Evolutionary conservation across 1,284 basidiomycete genomes (phyloP), one percentile per base, ranked within the genome.

Genomic region (Trichosporon sp.): DNA sequence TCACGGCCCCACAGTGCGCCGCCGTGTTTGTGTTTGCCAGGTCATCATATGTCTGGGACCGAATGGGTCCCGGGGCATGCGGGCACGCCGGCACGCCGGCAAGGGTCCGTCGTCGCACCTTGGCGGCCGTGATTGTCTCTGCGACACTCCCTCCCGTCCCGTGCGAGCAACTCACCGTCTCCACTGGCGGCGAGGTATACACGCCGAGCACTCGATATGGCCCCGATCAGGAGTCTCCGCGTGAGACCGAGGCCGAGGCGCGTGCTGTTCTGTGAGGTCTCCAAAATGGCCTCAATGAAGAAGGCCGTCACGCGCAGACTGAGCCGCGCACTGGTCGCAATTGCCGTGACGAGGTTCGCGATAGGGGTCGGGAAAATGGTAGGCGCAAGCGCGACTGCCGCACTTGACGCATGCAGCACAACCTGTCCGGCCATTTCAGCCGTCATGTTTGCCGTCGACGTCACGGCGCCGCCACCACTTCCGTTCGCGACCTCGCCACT

Each of bases 281-380:
- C 83, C 53, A 85, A 76, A 25, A 84, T 81, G 15, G 79, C 76
- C 71, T 85, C 84, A 68, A 84, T 76, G 64, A 85, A 78, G 69
- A 84, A 81, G 1, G 83, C 81, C 0, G 80, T 74, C 1, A 82
- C 75, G 31, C 83, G 72, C 13, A 85, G 67, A 1, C 78, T 79
- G 32, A 85, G 68, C 8, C 82, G 75, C 0, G 84, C 78, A 1
- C 79, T 77, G 7, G 83, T 77, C 1, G 83, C 78, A 27, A 84
- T 73, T 4, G 82, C 78, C 0, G 83, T 82, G 67, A 85, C 78
- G 34, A 85, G 75, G 34, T 75, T 75, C 1, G 84, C 84, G 62
- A 85, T 72, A 11, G 77, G 79, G 4, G 77, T 65, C 0, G 84
- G 83, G 25, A 85, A 78, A 31, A 85, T 64, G 13, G 83, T 84